These are phyloP conservation scores for Umbelopsis vinacea DNA, from an alignment of 192 early-diverging fungal genomes.

Conservation along the genomic window DNA sequence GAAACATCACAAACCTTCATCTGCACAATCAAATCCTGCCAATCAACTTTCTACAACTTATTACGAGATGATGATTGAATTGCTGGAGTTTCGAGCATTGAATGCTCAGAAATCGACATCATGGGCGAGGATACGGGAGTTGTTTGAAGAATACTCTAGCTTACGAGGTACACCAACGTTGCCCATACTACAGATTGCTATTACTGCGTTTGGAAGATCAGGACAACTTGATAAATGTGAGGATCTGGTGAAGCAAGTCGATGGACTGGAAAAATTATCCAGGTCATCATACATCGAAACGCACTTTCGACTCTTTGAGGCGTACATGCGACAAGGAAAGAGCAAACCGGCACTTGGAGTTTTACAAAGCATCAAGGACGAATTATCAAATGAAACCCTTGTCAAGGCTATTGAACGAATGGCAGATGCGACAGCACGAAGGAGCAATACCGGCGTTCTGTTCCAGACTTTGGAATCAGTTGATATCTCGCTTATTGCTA, in stretches of 20 bases:
- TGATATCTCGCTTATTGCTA: not conserved
- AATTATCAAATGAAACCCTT: not conserved
- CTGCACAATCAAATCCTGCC: not conserved
- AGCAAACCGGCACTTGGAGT: not conserved
- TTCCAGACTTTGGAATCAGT: not conserved
- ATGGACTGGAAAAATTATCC: not conserved
- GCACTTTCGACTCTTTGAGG: not conserved
- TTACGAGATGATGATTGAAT: not conserved
- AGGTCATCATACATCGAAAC: not conserved
- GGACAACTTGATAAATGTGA: not conserved
- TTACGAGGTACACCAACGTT: not conserved
- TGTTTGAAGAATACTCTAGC: not conserved
- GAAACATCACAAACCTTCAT: not conserved
- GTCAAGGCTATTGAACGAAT: not conserved
- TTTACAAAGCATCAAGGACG: not conserved
- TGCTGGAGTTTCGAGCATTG: not conserved
- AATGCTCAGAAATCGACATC: not conserved
- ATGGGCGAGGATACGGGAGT: not conserved
- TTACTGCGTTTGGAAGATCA: slow-evolving; percentile 12
- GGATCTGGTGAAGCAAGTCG: not conserved
- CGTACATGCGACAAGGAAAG: slow-evolving; percentile 2
- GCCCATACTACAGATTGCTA: not conserved
- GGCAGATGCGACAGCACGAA: not conserved
- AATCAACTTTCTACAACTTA: not conserved
- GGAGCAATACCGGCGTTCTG: not conserved